Base-by-base conservation (phyloP, 2,329 filamentous ascomycete species). In the Calonectria henricotiae region DNA sequence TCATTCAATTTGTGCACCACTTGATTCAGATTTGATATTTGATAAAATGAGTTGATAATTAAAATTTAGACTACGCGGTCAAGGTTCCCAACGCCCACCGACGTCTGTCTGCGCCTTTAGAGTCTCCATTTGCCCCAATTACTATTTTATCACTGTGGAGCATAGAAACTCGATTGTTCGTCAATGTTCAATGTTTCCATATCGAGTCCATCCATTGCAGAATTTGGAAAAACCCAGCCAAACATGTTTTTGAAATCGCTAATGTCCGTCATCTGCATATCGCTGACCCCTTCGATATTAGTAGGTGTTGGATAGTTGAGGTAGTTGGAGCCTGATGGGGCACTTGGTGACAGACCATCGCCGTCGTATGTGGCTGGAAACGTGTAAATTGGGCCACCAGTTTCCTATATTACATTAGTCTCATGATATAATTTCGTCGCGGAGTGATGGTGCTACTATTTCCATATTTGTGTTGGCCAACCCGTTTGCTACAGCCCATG, bases 231-330 rank as follows among this genome's bases (percentile, higher is more conserved):
- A 15, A 61, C 39, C 55, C 55, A 61, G 15, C 55, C 55, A 61
- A 61, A 61, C 55, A 61, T 61, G 9, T 23, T 44, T 44, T 44
- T 61, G 39, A 61, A 61, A 44, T 61, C 55, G 6, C 23, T 44
- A 13, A 44, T 30, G 15, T 61, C 55, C 1, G 55, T 17, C 55
- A 61, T 61, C 15, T 61, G 55, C 23, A 61, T 61, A 27, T 61
- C 55, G 8, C 37, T 61, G 0, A 44, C 55, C 1, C 37, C 55
- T 12, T 61, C 23, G 5, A 61, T 8, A 25, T 61, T 61, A 27
- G 55, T 43, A n/a, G 55, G 55, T 5, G 55, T 61, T 30, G 55
- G 55, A 23, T 61, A 61, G 15, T 61, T 61, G 39, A 61, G 55
- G 17, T 44, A 30, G 39, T n/a, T 32, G n/a, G 37, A 44, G 13